Evolutionary conservation across 2,329 filamentous ascomycete genomes (phyloP).

Genomic region (Epichloe sp.): DNA sequence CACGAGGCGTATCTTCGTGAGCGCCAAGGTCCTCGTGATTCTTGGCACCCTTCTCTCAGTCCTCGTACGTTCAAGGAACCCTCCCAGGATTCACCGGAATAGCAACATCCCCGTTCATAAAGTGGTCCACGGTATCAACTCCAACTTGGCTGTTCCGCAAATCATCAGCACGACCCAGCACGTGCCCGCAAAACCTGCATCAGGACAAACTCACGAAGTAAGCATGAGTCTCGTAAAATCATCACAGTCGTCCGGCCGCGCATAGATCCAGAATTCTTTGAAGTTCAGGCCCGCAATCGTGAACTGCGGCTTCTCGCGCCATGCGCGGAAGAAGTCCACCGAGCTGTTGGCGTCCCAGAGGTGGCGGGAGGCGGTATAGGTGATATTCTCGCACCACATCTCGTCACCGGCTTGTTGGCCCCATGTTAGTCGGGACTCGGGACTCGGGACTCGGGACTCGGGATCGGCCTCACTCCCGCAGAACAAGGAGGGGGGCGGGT

Average conservation of each 20-base stretch:
- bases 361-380: conserved; percentile 27
- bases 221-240: conserved; percentile 26
- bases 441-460: too few species aligned
- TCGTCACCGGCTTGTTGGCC: conserved; percentile 3
- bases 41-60: too few species aligned
- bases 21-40: too few species aligned
- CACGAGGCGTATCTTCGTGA: too few species aligned
- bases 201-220: conserved; percentile 19
- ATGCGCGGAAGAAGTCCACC: conserved; percentile 28
- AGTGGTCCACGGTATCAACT: conserved; percentile 22
- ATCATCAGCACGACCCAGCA: neutral
- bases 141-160: conserved; percentile 19
- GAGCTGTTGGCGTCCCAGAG: conserved; percentile 30
- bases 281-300: conserved; percentile 21
- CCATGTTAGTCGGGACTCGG: neutral
- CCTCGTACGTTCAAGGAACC: neutral
- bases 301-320: conserved; percentile 29
- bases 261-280: conserved; percentile 24
- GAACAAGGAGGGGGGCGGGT: neutral
- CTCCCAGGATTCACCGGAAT: conserved; percentile 7
- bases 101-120: conserved; percentile 18
- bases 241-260: conserved; percentile 23
- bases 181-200: neutral
- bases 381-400: conserved; percentile 6
- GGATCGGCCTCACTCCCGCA: neutral